Percentiles rank a stretch among this genome's conserved stretches.
phyloP scores from a whole-genome alignment of 164 flowering plant genomes.

The Paratinospora sagittata region DNA sequence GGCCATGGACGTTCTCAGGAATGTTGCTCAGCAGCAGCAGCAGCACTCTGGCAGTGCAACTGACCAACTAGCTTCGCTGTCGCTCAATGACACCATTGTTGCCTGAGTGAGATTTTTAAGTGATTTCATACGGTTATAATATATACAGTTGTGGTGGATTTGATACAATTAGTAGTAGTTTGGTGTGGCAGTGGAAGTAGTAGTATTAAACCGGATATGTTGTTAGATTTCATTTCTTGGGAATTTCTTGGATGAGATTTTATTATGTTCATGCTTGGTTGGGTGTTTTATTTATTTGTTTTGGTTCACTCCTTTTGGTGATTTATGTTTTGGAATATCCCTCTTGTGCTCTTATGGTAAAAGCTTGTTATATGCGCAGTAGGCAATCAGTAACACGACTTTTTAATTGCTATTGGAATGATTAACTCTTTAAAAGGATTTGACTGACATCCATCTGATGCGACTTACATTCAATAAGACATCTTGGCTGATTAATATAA shows the following conservation, averaged over 20 bases:
- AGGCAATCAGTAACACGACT: too few species aligned
- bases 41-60: slow-evolving; percentile 40
- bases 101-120: slow-evolving; percentile 14
- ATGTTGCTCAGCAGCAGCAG: slow-evolving; percentile 50
- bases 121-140: not conserved
- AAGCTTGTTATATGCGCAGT: too few species aligned
- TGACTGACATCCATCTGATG: too few species aligned
- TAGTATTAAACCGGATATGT: not conserved
- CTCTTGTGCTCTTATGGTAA: too few species aligned
- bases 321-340: too few species aligned
- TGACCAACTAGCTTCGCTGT: slow-evolving; percentile 54
- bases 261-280: not conserved
- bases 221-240: not conserved
- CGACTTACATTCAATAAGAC: too few species aligned
- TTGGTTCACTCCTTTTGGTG: too few species aligned
- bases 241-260: slow-evolving; percentile 1
- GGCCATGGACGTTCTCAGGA: slow-evolving; percentile 86
- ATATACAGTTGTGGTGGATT: not conserved
- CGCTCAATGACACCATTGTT: slow-evolving; percentile 43
- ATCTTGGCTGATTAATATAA: too few species aligned
- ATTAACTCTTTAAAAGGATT: too few species aligned
- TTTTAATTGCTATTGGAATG: too few species aligned
- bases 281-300: too few species aligned
- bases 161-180: not conserved
- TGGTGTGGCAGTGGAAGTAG: not conserved